A percentile compares a stretch with the other conserved stretches of the same genome.
These are phyloP conservation scores for Novymonas esmeraldas DNA, from an alignment of 208 protist species.

Conservation along the genomic window DNA sequence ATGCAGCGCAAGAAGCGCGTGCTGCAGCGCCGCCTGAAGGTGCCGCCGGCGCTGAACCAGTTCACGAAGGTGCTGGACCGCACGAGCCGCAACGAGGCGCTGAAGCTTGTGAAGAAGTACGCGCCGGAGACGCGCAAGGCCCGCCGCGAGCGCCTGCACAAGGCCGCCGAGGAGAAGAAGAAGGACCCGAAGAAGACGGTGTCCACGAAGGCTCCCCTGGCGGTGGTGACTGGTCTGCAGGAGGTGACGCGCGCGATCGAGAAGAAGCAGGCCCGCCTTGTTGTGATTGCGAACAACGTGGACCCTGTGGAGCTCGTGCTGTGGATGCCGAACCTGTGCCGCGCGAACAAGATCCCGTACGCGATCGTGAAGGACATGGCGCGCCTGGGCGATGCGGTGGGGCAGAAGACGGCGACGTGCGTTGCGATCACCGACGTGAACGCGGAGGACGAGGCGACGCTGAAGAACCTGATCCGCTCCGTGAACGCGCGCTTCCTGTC, in stretches of 20 bases:
- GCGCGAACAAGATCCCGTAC: conserved; percentile 99
- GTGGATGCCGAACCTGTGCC: conserved; percentile 99
- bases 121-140: conserved; percentile 95
- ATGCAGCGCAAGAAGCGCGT: conserved; percentile 98
- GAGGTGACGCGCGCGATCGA: conserved; percentile 98
- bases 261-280: conserved; percentile 98
- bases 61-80: conserved; percentile 94
- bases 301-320: conserved; percentile 99
- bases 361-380: conserved; percentile 99
- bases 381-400: conserved; percentile 96
- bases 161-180: conserved; percentile 94
- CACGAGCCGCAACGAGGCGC: conserved; percentile 96
- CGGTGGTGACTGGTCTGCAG: conserved; percentile 98
- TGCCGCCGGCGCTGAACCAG: conserved; percentile 90
- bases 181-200: conserved; percentile 77
- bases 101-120: conserved; percentile 98
- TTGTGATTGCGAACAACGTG: conserved; percentile 99
- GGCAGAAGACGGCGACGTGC: conserved; percentile 96
- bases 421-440: conserved; percentile 97
- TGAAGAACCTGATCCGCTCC: conserved; percentile 93
- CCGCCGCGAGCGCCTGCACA: conserved; percentile 95
- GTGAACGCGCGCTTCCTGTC: conserved; percentile 96
- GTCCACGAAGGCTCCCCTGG: conserved; percentile 87
- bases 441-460: conserved; percentile 92
- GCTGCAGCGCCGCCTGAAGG: conserved; percentile 98